phyloP scores from a whole-genome alignment of 2,329 filamentous ascomycete species.

The Penicillium sclerotiorum region DNA sequence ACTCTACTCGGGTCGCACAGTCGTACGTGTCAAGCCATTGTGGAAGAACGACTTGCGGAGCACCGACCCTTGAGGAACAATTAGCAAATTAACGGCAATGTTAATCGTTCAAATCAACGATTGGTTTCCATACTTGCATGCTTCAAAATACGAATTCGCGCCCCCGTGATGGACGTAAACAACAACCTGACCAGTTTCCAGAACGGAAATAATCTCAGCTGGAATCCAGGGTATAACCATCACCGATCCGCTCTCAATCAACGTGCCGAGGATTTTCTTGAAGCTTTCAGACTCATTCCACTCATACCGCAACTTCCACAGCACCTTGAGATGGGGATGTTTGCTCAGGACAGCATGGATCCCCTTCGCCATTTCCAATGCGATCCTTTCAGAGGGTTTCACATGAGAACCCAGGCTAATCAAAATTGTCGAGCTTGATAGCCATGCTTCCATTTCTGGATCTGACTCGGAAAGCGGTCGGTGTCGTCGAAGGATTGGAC shows the following conservation, averaged over 20 bases:
- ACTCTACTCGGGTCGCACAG: conserved; percentile 48
- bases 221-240: conserved; percentile 22
- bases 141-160: conserved; percentile 53
- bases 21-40: conserved; percentile 53
- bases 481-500: conserved; percentile 49
- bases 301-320: conserved; percentile 43
- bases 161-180: conserved; percentile 53
- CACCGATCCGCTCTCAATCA: conserved; percentile 13
- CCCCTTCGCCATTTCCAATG: conserved; percentile 38
- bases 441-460: conserved; percentile 48
- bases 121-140: conserved; percentile 37
- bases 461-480: conserved; percentile 42
- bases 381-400: conserved; percentile 31
- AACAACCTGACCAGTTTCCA: conserved; percentile 43
- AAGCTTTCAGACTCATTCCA: conserved; percentile 18
- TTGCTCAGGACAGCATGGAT: conserved; percentile 43
- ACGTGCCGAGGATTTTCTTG: conserved; percentile 13
- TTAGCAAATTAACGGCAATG: neutral
- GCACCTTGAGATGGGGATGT: conserved; percentile 42
- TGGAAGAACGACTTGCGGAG: conserved; percentile 52
- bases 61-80: conserved; percentile 38
- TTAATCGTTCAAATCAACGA: neutral
- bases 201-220: conserved; percentile 24
- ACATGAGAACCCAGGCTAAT: conserved; percentile 53
- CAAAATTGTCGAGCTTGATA: conserved; percentile 50